These are phyloP conservation scores for Aspergillus udagawae DNA, from an alignment of 2,329 filamentous ascomycete genomes.

Conservation along the genomic window DNA sequence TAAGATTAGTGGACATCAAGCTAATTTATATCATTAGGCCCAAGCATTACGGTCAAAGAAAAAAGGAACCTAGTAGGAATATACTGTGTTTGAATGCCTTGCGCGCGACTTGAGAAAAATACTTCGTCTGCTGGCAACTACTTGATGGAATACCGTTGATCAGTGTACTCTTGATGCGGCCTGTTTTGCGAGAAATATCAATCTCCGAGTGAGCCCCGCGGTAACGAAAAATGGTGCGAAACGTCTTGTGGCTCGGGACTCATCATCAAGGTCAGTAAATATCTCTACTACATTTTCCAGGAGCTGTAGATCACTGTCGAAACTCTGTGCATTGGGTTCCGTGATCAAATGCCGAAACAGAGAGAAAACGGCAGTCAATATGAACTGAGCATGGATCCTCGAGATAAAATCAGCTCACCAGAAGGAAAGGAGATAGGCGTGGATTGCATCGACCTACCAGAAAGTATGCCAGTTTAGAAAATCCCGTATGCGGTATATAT, in stretches of 20 bases:
- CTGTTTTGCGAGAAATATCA: conserved; percentile 22
- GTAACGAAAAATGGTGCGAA: conserved; percentile 22
- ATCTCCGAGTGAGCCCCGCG: conserved; percentile 12
- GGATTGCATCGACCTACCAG: conserved; percentile 11
- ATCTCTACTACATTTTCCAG: conserved; percentile 12
- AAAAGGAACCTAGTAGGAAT: too few relatives aligned
- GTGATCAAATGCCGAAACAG: not conserved
- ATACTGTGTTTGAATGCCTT: too few relatives aligned
- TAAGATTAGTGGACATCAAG: too few relatives aligned
- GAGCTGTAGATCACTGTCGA: conserved; percentile 14
- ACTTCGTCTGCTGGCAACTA: too few relatives aligned
- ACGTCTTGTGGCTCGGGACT: conserved; percentile 7
- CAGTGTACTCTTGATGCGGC: not conserved
- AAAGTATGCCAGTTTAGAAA: conserved; percentile 20
- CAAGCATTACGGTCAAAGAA: too few relatives aligned
- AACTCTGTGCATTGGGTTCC: conserved; percentile 9
- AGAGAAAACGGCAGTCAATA: too few relatives aligned
- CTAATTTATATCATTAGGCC: too few relatives aligned
- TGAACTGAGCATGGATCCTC: conserved; percentile 20
- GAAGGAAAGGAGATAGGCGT: too few relatives aligned
- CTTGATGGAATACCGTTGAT: too few relatives aligned
- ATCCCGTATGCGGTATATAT: conserved; percentile 13
- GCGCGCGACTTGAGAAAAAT: too few relatives aligned
- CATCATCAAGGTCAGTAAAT: conserved; percentile 10
- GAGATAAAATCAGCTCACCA: not conserved